phyloP scores from a whole-genome alignment of 441 rosid species.

The Pelargonium australe region DNA sequence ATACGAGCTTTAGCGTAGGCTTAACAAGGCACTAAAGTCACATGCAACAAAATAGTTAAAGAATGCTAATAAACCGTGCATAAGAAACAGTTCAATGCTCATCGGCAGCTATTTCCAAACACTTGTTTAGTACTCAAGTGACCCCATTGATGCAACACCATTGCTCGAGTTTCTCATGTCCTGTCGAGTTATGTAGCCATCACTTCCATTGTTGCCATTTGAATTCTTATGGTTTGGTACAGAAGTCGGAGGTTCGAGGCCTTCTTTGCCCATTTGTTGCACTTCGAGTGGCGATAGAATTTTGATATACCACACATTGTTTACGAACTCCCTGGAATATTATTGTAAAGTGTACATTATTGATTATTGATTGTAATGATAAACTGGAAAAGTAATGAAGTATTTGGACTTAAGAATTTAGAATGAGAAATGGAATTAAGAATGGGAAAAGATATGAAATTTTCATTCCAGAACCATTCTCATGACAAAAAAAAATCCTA shows the following conservation, averaged over 20 bases:
- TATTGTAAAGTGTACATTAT: neutral
- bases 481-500: no score
- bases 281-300: slow-evolving; percentile 67
- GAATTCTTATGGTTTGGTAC: slow-evolving; percentile 27
- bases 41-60: neutral
- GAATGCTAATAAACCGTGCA: slow-evolving; percentile 2
- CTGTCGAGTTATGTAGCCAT: neutral
- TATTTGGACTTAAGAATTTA: no score
- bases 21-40: neutral
- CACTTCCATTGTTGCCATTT: neutral
- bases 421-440: no score
- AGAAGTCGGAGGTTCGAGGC: slow-evolving; percentile 22
- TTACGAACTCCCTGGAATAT: slow-evolving; percentile 52
- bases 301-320: slow-evolving; percentile 63
- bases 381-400: neutral
- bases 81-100: slow-evolving; percentile 1
- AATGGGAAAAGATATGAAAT: no score
- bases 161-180: neutral
- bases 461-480: no score
- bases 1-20: neutral
- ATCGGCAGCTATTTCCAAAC: neutral
- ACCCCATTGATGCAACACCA: neutral
- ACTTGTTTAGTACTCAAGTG: neutral
- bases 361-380: neutral
- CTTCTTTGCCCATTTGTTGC: slow-evolving; percentile 53